Evolutionary conservation across 805 yeast species (phyloP), one percentile per base, ranked within the genome.

Genomic region (Ogataea paraovalis): DNA sequence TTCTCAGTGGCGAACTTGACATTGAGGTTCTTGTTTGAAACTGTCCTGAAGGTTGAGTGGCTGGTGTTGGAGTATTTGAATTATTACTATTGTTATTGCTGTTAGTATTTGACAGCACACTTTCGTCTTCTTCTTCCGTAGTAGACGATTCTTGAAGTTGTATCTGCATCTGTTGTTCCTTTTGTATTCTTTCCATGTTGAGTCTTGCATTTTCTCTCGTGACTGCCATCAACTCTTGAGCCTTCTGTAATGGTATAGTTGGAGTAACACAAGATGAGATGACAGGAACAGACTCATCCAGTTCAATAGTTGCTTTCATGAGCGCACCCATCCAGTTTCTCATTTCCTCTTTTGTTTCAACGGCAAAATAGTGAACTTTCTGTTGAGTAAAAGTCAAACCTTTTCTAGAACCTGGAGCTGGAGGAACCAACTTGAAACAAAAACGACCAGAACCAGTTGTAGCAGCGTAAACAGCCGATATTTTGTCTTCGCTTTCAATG

Each of bases 371-470:
- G 60, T 94, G 99, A 7, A 90, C 87, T 55, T 90, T 88, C 25
- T 96, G 99, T 54, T 91, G 96, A 0, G 99, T 94, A 65, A 94
- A 94, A 0, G 96, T 91, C 48, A 94, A 78, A 0, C 98, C 98
- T 68, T 91, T 92, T 55, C 85, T 83, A 45, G 92, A 87, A 0
- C 99, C 99, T 0, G 98, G 98, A 2, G 96, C 96, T 0, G 99
- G 99, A 9, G 99, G 99, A 3, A 91, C 80, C 12, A 94, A 65
- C 66, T 91, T 91, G 73, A 94, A 92, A 60, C 96, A 89, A 62
- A 81, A 87, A 37, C 96, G 76, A n/a, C 98, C 98, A 39, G 87
- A 84, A 8, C 97, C 97, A 3, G 96, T 85, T 28, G 92, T 83
- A 0, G 97, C 94, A 0, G 98, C 97, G 65, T 87, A 87, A 41